A percentile compares a stretch with the other conserved stretches of the same genome.
Conservation (phyloP, 1,284 basidiomycete genomes). For the Trichosporon sp. region DNA sequence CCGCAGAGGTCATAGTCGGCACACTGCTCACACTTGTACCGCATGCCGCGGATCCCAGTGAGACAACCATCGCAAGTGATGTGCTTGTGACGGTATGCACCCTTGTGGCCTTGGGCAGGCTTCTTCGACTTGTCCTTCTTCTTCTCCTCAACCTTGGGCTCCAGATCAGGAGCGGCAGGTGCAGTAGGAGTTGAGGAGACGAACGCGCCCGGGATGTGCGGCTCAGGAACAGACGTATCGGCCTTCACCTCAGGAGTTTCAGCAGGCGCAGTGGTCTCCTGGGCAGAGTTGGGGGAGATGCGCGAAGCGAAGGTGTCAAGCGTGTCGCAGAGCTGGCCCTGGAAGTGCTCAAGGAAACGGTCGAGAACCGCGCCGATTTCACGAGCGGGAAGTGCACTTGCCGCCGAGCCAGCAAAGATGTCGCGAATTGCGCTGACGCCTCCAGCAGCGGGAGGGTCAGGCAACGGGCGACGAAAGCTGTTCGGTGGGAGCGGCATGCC, state of each 20-base stretch:
- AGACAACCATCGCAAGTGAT: slow-evolving; percentile 46
- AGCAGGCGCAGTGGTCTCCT: slow-evolving; percentile 6
- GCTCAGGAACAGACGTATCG: slow-evolving; percentile 10
- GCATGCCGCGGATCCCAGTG: slow-evolving; percentile 41
- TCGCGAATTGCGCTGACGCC: slow-evolving; percentile 11
- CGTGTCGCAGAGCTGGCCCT: slow-evolving; percentile 44
- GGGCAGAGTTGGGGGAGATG: slow-evolving; percentile 12
- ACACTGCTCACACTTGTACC: slow-evolving; percentile 48
- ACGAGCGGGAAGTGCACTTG: slow-evolving; percentile 26
- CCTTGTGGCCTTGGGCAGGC: slow-evolving; percentile 27
- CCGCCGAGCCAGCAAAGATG: slow-evolving; percentile 12
- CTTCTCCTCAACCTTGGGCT: background rate
- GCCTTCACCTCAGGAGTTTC: slow-evolving; percentile 11
- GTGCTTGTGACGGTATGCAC: slow-evolving; percentile 45
- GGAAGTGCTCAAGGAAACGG: slow-evolving; percentile 44
- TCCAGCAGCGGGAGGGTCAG: background rate
- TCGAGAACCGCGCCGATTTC: slow-evolving; percentile 47
- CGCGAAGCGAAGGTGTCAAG: slow-evolving; percentile 33
- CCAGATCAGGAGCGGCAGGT: background rate
- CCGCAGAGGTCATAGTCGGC: slow-evolving; percentile 47
- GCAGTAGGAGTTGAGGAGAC: slow-evolving; percentile 12
- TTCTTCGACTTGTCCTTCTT: slow-evolving; percentile 15
- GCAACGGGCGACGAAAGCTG: slow-evolving; percentile 6
- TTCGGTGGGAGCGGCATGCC: background rate
- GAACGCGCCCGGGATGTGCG: slow-evolving; percentile 39